Evolutionary conservation across 2,329 filamentous ascomycete genomes (phyloP), one percentile per base, ranked within the genome.

Genomic region (Trichoderma endophyticum): DNA sequence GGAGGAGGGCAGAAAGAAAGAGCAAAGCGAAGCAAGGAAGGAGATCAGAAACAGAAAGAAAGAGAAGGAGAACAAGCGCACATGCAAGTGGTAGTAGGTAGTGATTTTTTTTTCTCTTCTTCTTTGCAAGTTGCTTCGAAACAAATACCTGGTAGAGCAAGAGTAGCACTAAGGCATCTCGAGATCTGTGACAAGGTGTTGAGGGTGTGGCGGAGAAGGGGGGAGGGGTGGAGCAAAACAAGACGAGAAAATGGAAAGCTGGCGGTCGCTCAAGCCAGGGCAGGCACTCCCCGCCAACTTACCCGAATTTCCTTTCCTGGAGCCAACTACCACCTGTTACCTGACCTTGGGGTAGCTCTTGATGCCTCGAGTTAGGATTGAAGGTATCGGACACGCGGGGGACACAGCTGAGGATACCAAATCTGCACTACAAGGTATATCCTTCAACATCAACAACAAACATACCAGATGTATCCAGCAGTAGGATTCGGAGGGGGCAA

Each of bases 191-290:
- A 61, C 39, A n/a, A 69, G 66, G 54, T 51, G 66, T 69, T 51
- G 57, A 69, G 66, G 66, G 66, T 61, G 66, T 69, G 66, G 66
- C 57, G 57, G 54, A 61, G 34, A 34, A 67, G 51, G 64, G 39
- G 48, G 57, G 66, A 32, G 66, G 66, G 66, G 66, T 69, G 57
- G 36, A 69, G 39, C 28, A 51, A 61, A 39, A 43, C 51, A 57
- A 54, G 66, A 61, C 28, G 57, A 61, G 57, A 28, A 61, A 69
- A 69, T 54, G 57, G 36, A 51, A 51, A 28, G 66, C 28, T 69
- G 54, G 26, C 18, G 57, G 66, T 69, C 43, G n/a, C 66, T 51
- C 66, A 69, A 54, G 21, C 24, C 57, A 69, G 66, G 66, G 65
- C 36, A 69, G 39, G 66, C 43, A 36, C 66, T 69, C 57, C 66